Base-by-base conservation (phyloP, 2,329 filamentous ascomycete genomes). In the Fusarium torreyae region DNA sequence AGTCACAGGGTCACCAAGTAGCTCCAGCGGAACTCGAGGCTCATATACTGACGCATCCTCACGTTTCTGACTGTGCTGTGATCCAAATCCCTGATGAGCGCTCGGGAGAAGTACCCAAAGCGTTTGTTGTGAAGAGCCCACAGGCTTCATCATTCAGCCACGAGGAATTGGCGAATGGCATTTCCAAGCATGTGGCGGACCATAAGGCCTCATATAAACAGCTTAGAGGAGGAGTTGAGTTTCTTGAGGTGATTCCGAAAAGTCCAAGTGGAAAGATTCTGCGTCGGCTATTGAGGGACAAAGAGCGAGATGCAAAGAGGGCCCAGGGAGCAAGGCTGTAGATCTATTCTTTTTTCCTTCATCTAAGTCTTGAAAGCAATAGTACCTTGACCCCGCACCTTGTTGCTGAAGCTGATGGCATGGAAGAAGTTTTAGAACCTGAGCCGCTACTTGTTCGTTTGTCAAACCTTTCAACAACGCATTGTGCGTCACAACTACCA, bases 11-110 rank as follows among this genome's bases (percentile, higher is more conserved):
- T 43, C 82, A 90, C 54, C 92, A 94, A 86, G 92, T 94, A 26
- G 92, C 92, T 5, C 92, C 92, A 0, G 92, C 92, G 1, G 92
- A 94, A 74, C 86, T 94, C 2, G 92, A 94, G 79, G 89, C 91
- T 2, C 91, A 93, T 69, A 83, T 94, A 7, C 86, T 94, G 17
- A 85, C 88, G 0, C 92, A 94, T 74, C 87, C 88, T 0, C 84
- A 86, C 17, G 91, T 94, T 20, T 86, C 87, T 15, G 92, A 94
- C 78, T 92, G 89, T 65, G 89, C 92, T 24, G 91, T 94, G 14
- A 93, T 94, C 60, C 89, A 89, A 17, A 82, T 94, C 1, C 89
- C 88, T 0, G 83, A 89, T 51, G 81, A 83, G 6, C 82, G 84
- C 38, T 86, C 87, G 3, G 88, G 87, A 6, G 89, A 92, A 74